Conservation (phyloP, 371 early-diverging fungal species). For the Mortierella sp. region DNA sequence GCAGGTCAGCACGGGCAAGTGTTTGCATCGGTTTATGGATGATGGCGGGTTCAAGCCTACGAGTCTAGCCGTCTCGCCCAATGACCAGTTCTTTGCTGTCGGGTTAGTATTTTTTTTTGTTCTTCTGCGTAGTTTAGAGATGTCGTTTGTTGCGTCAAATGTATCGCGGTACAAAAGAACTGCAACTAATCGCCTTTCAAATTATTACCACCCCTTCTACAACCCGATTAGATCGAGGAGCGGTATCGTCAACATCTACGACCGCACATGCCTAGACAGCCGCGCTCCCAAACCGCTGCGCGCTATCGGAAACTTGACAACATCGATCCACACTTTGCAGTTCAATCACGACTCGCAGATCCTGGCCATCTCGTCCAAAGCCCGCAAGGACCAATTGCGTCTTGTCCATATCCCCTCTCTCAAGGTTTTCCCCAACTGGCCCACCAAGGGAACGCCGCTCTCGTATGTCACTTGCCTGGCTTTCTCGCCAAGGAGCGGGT, state of each 20-base stretch:
- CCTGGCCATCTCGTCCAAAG: conserved; percentile 79
- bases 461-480: conserved; percentile 79
- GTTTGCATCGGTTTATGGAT: conserved; percentile 84
- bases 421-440: conserved; percentile 93
- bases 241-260: conserved; percentile 93
- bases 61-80: conserved; percentile 77
- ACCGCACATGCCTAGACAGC: conserved; percentile 61
- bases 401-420: conserved; percentile 84
- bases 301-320: conserved; percentile 86
- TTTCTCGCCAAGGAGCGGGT: conserved; percentile 92
- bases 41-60: conserved; percentile 85
- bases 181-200: neutral
- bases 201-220: neutral
- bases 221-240: conserved; percentile 68
- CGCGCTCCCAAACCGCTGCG: conserved; percentile 80
- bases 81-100: conserved; percentile 83
- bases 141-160: conserved; percentile 3
- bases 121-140: neutral
- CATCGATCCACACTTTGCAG: conserved; percentile 73
- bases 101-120: conserved; percentile 70
- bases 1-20: conserved; percentile 74
- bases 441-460: conserved; percentile 84
- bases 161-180: neutral
- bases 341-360: conserved; percentile 92
- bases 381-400: conserved; percentile 81